Percentiles rank a stretch among this genome's conserved stretches.
Conservation (phyloP, 2,329 filamentous ascomycete genomes). For the Aspergillus japonicus region DNA sequence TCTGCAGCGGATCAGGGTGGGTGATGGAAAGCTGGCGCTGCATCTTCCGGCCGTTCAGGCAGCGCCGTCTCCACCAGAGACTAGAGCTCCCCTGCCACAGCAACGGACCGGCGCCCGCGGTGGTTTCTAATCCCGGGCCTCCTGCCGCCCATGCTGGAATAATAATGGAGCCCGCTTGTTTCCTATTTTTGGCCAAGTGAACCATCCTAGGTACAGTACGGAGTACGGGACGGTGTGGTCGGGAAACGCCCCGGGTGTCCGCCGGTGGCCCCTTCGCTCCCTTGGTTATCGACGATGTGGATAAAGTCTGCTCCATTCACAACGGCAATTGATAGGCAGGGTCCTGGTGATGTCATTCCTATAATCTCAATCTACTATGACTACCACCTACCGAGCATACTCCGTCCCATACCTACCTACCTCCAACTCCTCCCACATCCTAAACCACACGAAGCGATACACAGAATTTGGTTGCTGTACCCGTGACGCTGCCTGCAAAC, state of each 20-base stretch:
- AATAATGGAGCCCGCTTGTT: background rate
- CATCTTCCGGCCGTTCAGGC: slow-evolving; percentile 15
- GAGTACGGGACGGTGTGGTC: background rate
- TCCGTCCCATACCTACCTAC: no score
- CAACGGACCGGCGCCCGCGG: slow-evolving; percentile 24
- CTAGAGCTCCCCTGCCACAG: slow-evolving; percentile 32
- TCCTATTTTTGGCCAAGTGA: slow-evolving; percentile 5
- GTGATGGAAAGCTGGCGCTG: slow-evolving; percentile 2
- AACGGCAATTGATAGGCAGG: background rate
- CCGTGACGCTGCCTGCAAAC: background rate
- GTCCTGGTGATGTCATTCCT: slow-evolving; percentile 2
- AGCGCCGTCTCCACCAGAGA: slow-evolving; percentile 28
- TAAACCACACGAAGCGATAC: no score
- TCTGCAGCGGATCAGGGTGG: slow-evolving; percentile 1
- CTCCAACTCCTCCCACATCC: no score
- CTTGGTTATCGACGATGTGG: background rate
- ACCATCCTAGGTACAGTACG: no score
- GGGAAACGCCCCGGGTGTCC: slow-evolving; percentile 4
- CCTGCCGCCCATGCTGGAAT: slow-evolving; percentile 15
- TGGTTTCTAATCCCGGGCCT: background rate
- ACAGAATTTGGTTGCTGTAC: background rate
- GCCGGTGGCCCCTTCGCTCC: background rate
- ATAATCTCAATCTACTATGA: background rate
- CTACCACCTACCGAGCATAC: no score
- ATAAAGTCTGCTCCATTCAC: slow-evolving; percentile 3